Percentiles rank a stretch among this genome's conserved stretches.
phyloP scores from a whole-genome alignment of 2,329 filamentous ascomycete genomes.

The Xylaria polymorpha region DNA sequence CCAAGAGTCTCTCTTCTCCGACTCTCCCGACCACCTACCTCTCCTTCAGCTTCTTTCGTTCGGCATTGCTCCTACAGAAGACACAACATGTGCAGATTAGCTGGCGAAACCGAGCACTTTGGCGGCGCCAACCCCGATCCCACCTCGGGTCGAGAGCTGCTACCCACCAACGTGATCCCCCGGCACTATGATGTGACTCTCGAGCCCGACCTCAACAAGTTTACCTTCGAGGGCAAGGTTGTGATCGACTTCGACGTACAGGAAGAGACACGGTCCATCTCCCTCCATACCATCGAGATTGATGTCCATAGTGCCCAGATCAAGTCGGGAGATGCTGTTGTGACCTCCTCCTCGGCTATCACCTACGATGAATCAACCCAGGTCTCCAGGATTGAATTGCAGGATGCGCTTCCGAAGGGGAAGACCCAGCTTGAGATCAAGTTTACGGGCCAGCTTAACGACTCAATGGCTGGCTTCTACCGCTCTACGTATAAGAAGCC shows the following conservation, averaged over 20 bases:
- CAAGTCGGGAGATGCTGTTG: conserved; percentile 65
- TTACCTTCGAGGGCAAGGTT: conserved; percentile 87
- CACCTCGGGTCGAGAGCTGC: conserved; percentile 74
- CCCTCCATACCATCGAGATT: conserved; percentile 88
- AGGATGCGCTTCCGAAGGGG: conserved; percentile 76
- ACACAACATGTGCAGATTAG: conserved; percentile 75
- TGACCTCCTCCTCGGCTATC: conserved; percentile 72
- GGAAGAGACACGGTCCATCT: conserved; percentile 85
- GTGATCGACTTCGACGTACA: conserved; percentile 87
- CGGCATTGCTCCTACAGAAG: conserved; percentile 78
- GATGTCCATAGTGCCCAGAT: conserved; percentile 82
- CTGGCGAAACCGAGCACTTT: conserved; percentile 65
- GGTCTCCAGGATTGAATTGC: conserved; percentile 83
- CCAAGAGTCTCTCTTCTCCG: conserved; percentile 32
- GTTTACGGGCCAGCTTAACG: conserved; percentile 83
- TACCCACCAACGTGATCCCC: conserved; percentile 93
- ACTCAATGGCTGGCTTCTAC: conserved; percentile 98
- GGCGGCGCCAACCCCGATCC: conserved; percentile 69
- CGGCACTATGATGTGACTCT: conserved; percentile 90
- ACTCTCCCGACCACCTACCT: conserved; percentile 36
- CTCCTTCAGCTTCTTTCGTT: conserved; percentile 40
- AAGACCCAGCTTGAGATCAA: conserved; percentile 82
- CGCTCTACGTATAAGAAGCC: conserved; percentile 89
- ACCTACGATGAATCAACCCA: conserved; percentile 83
- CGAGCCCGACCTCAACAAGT: conserved; percentile 89